These are phyloP conservation scores for Podila epigama DNA, from an alignment of 192 early-diverging fungal genomes.

Conservation along the genomic window DNA sequence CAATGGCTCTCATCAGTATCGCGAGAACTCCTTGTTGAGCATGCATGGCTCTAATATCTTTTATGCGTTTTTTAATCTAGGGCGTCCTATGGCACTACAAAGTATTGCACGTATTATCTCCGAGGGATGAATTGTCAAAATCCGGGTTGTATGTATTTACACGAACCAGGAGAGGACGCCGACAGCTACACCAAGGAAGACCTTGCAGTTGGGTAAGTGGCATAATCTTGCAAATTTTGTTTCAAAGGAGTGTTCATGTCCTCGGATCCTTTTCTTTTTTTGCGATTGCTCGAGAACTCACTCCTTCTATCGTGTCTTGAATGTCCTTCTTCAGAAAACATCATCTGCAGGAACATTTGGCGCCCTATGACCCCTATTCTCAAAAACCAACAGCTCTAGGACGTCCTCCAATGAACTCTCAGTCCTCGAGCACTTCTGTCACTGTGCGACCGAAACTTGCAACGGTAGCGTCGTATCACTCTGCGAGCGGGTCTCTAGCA, in stretches of 20 bases:
- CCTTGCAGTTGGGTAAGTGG: slow-evolving; percentile 72
- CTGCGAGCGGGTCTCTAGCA: slow-evolving; percentile 10
- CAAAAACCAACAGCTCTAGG: slow-evolving; percentile 12
- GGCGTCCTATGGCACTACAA: slow-evolving; percentile 98
- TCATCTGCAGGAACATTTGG: slow-evolving; percentile 38
- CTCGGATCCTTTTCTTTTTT: too few species aligned
- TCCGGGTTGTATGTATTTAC: slow-evolving; percentile 93
- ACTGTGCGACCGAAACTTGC: slow-evolving; percentile 20
- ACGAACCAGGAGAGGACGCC: slow-evolving; percentile 92
- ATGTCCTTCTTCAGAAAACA: slow-evolving; percentile 22
- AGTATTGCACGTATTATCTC: slow-evolving; percentile 97
- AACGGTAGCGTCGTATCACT: slow-evolving; percentile 29
- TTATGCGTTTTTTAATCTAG: slow-evolving; percentile 34
- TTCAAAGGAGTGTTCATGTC: too few species aligned
- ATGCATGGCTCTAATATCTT: too few species aligned
- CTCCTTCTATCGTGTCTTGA: background rate
- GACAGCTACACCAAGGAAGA: slow-evolving; percentile 94
- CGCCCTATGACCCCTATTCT: slow-evolving; percentile 31
- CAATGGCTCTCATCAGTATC: too few species aligned
- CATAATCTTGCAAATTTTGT: too few species aligned
- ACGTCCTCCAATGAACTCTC: slow-evolving; percentile 22
- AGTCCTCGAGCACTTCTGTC: slow-evolving; percentile 25
- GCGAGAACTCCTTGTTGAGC: too few species aligned
- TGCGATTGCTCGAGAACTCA: too few species aligned
- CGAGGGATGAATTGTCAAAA: slow-evolving; percentile 92